Evolutionary conservation across 192 early-diverging fungal genomes (phyloP).

Genomic region (Podila epicladia): DNA sequence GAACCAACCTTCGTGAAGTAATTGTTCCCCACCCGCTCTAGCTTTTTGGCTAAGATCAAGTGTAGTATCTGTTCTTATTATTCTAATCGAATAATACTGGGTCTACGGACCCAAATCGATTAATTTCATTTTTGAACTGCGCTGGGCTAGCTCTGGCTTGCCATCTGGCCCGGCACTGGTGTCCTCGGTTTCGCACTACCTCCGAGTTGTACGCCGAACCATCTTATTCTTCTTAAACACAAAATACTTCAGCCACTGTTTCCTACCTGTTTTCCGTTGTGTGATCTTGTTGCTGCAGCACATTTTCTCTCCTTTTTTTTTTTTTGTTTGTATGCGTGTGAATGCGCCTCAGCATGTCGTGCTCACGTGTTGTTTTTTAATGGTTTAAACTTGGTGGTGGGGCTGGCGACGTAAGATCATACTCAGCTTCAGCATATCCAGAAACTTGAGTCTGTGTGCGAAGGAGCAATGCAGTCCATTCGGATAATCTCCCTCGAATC

Average conservation of each 20-base stretch:
- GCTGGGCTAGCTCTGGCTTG: slow-evolving; percentile 49
- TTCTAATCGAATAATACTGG: slow-evolving; percentile 53
- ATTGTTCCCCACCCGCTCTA: slow-evolving; percentile 71
- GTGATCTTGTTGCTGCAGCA: too few species aligned
- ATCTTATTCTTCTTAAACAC: slow-evolving; percentile 6
- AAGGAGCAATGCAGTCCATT: too few species aligned
- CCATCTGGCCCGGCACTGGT: slow-evolving; percentile 40
- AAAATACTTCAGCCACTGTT: slow-evolving; percentile 1
- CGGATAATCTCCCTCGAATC: too few species aligned
- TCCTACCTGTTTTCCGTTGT: too few species aligned
- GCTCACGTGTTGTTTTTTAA: too few species aligned
- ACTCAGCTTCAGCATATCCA: too few species aligned
- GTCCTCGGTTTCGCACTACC: slow-evolving; percentile 29
- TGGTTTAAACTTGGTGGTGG: too few species aligned
- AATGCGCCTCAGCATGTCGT: too few species aligned
- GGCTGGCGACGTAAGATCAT: too few species aligned
- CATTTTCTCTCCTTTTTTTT: too few species aligned
- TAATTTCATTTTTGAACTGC: slow-evolving; percentile 49
- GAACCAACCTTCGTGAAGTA: neutral
- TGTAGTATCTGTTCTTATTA: slow-evolving; percentile 86
- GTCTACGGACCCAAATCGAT: slow-evolving; percentile 42
- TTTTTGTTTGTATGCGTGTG: too few species aligned
- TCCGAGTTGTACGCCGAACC: slow-evolving; percentile 53
- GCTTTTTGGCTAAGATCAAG: slow-evolving; percentile 91
- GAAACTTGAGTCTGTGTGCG: too few species aligned